Evolutionary conservation across 2,329 filamentous ascomycete species (phyloP), one percentile per base, ranked within the genome.

Genomic region (Albophoma yamanashiensis): DNA sequence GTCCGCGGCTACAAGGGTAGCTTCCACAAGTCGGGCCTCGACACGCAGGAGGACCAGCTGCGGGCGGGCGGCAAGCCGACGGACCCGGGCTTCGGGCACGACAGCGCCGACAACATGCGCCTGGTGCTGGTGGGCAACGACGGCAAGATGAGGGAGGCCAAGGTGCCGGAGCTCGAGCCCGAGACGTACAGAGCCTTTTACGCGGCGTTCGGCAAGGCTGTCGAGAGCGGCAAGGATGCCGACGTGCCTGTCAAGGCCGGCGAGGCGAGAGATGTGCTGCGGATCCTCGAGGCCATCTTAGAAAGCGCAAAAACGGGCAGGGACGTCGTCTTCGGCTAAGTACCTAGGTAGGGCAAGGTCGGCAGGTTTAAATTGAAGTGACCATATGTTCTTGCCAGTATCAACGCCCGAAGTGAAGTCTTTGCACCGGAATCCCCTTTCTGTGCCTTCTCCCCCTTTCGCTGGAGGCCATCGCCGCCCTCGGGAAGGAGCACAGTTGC

Each of bases 31-130:
- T 74, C 76, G 45, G 78, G 81, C 59, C 78, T 93, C 2, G 90
- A 94, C 70, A 76, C 84, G 1, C 89, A 93, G 73, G 90, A 94
- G 75, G 83, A 86, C 60, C 88, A 91, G 71, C 79, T 92, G 58
- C 83, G 83, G 70, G 78, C 75, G 2, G 89, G 89, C 11, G 72
- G 82, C 65, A 81, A 78, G 70, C 84, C 85, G 8, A 79, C 79
- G 0, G 85, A 89, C 60, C 70, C 78, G 4, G 80, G 76, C 4
- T 92, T 90, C 67, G 90, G 87, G 2, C 71, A 81, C 45, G 89
- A 92, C 67, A 76, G 79, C 12, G 78, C 82, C 45, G 78, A 79
- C 64, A 81, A 83, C 59, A 86, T 87, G 63, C 80, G 70, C 61
- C 72, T 92, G 63, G 82, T 83, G 9, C 76, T 82, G 5, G 71